Evolutionary conservation across 179 eudicot species (phyloP).

Genomic region (Beta corolliflora): DNA sequence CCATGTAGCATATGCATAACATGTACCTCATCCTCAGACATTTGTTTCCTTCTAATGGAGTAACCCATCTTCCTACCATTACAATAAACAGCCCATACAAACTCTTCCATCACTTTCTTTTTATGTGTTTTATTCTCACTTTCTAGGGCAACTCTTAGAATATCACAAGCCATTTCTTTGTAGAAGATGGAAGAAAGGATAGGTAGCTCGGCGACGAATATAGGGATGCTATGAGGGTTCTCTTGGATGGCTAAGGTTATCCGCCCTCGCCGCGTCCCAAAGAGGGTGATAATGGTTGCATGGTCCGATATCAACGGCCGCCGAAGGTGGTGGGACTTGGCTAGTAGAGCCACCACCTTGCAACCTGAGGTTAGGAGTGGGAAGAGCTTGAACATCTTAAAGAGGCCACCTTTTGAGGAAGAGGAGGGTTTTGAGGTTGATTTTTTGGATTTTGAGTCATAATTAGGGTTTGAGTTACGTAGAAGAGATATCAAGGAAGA

Average conservation of each 20-base stretch:
- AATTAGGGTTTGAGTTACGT: constrained; percentile 28
- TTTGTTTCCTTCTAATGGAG: constrained; percentile 58
- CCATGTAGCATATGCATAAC: constrained; percentile 77
- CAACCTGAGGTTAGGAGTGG: constrained; percentile 85
- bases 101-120: constrained; percentile 71
- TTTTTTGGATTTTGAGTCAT: constrained; percentile 1
- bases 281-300: constrained; percentile 83
- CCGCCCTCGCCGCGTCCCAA: constrained; percentile 71
- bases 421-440: constrained; percentile 26
- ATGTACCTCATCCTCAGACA: constrained; percentile 70
- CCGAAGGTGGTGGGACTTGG: constrained; percentile 38
- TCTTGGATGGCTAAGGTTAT: constrained; percentile 72
- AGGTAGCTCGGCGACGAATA: constrained; percentile 71
- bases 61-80: constrained; percentile 82
- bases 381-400: constrained; percentile 77
- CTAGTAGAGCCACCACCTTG: constrained; percentile 76
- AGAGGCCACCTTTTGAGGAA: constrained; percentile 39
- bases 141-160: constrained; percentile 65
- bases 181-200: constrained; percentile 58
- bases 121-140: constrained; percentile 65
- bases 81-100: constrained; percentile 77
- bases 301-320: constrained; percentile 59
- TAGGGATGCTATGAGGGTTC: constrained; percentile 65
- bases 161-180: constrained; percentile 72
- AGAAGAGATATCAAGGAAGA: constrained; percentile 38